A percentile compares a stretch with the other conserved stretches of the same genome.
phyloP scores from a whole-genome alignment of 2,329 filamentous ascomycete genomes.

The Aspergillus intermedius region DNA sequence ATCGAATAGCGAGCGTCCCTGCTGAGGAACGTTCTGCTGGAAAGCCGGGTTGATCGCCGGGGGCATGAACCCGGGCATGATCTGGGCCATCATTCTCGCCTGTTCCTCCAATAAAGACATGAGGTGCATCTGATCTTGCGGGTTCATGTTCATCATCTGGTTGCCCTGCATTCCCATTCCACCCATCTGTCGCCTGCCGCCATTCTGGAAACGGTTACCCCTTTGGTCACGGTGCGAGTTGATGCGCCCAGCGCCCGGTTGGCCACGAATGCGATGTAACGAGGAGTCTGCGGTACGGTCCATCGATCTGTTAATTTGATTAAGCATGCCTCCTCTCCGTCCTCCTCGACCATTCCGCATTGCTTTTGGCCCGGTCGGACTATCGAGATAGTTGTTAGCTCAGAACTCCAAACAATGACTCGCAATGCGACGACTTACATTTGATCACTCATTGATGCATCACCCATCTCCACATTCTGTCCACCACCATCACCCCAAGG shows the following conservation, averaged over 20 bases:
- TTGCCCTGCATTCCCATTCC: conserved; percentile 36
- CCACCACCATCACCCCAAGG: conserved; percentile 26
- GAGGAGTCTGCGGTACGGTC: conserved; percentile 66
- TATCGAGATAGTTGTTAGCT: conserved; percentile 43
- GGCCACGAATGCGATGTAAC: conserved; percentile 71
- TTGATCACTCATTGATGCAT: conserved; percentile 36
- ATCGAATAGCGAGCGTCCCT: conserved; percentile 64
- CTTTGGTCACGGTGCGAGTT: conserved; percentile 70
- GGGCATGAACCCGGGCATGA: conserved; percentile 52
- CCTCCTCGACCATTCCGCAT: conserved; percentile 71
- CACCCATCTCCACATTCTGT: conserved; percentile 68
- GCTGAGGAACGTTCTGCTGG: conserved; percentile 39
- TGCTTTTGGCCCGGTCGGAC: conserved; percentile 88
- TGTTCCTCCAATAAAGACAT: conserved; percentile 79
- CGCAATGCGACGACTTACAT: conserved; percentile 24
- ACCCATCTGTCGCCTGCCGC: conserved; percentile 41
- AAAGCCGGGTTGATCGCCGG: conserved; percentile 51
- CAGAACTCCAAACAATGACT: conserved; percentile 3
- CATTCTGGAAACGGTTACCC: conserved; percentile 56
- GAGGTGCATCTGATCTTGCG: conserved; percentile 66
- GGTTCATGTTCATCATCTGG: conserved; percentile 48
- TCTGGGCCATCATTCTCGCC: conserved; percentile 74
- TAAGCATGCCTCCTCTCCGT: conserved; percentile 72
- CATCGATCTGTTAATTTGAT: conserved; percentile 76
- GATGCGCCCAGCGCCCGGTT: conserved; percentile 69